A percentile compares a stretch with the other conserved stretches of the same genome.
Conservation (phyloP, 148 eudicot genomes). For the Rhododendron griersonianum region DNA sequence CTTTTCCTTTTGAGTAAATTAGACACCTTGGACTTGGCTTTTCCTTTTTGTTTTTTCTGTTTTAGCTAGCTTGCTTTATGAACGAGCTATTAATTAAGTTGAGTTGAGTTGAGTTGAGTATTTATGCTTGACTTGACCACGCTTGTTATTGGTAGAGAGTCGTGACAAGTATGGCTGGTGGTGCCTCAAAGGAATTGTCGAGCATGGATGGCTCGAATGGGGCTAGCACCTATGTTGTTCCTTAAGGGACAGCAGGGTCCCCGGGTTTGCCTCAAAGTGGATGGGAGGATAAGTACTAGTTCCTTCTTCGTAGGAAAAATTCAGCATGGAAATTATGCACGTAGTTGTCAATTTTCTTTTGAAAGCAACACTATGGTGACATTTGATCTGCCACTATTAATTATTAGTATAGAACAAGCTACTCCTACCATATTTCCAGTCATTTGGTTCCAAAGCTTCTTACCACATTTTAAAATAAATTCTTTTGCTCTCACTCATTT, state of each 20-base stretch:
- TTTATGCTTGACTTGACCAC: neutral
- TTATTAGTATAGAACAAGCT: neutral
- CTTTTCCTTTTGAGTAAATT: neutral
- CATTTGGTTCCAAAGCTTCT: neutral
- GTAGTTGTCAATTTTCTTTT: neutral
- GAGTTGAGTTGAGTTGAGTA: too few relatives aligned
- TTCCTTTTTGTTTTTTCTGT: neutral
- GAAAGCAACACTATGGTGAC: neutral
- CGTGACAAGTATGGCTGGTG: neutral
- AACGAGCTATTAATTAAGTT: neutral
- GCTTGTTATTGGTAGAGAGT: neutral
- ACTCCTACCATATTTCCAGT: neutral
- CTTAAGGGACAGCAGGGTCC: too few relatives aligned
- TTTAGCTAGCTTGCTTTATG: neutral
- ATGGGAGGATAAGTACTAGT: neutral
- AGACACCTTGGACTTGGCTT: neutral
- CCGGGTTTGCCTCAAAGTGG: neutral
- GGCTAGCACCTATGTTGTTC: too few relatives aligned
- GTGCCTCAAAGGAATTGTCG: too few relatives aligned
- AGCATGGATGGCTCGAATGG: too few relatives aligned
- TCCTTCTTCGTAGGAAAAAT: neutral
- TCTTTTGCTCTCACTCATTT: neutral
- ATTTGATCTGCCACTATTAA: neutral
- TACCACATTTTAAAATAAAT: neutral
- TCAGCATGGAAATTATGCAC: neutral